Evolutionary conservation across 2,329 filamentous ascomycete species (phyloP), one percentile per base, ranked within the genome.

Genomic region (Atkinsonella texensis): DNA sequence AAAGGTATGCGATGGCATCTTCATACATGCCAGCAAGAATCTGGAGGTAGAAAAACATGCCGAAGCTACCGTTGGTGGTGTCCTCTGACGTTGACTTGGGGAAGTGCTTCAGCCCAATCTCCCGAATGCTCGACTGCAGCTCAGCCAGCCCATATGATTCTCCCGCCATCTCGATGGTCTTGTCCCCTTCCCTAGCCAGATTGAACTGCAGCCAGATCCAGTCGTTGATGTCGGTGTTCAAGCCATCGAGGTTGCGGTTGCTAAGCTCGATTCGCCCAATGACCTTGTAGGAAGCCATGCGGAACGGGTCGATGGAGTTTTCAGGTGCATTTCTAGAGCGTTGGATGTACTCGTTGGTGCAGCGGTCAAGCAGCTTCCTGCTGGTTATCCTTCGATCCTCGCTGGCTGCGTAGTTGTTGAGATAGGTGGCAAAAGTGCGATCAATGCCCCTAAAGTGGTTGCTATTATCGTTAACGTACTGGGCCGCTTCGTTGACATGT

Each of bases 211-310:
- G 73, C 83, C 83, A 86, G 62, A 84, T 77, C 79, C 81, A 85
- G 66, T 86, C 83, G 61, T 84, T 79, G 53, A 85, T 79, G 53
- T 82, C 79, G 13, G 76, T 80, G 60, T 79, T 79, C 38, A 85
- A 69, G 45, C 77, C 77, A 23, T 83, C 80, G 32, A 85, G 66
- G 58, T 75, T 80, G 56, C 83, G 78, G 66, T 83, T 82, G 62
- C 71, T 74, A 28, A 86, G 70, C 60, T 85, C 83, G 59, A 82
- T 84, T 45, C 83, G 89, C 45, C 94, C 93, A 59, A 98, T 85
- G 55, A 98, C 84, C 75, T 98, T 97, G 76, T 97, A 97, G 67
- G 93, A 96, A 46, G 91, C 90, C 82, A 95, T 90, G 50, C 89
- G 84, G 72, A 94, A 98, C 28, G 93, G 93, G 65, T 98, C 93